phyloP scores from a whole-genome alignment of 1,284 basidiomycete species.

The Moniliophthora roreri region DNA sequence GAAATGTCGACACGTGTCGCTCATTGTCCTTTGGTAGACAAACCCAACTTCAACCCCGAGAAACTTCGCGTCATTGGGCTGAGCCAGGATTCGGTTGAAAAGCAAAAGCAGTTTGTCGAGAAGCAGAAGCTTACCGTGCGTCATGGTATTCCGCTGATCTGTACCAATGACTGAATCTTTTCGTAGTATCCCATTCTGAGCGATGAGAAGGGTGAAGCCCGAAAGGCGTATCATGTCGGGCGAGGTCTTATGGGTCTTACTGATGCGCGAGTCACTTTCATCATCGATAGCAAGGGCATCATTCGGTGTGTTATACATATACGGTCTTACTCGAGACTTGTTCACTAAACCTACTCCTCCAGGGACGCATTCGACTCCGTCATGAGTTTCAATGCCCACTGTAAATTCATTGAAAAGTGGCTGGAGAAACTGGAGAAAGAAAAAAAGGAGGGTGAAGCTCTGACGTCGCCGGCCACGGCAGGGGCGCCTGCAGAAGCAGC shows the following conservation, averaged over 20 bases:
- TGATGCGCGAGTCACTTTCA: constrained; percentile 69
- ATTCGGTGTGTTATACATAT: constrained; percentile 46
- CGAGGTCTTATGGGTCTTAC: constrained; percentile 65
- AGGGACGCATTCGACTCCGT: constrained; percentile 58
- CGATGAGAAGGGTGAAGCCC: constrained; percentile 59
- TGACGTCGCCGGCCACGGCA: not conserved
- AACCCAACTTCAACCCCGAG: constrained; percentile 63
- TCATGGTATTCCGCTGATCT: not conserved
- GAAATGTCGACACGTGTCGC: no score
- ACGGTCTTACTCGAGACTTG: not conserved
- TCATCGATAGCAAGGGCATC: constrained; percentile 70
- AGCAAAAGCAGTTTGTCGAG: constrained; percentile 73
- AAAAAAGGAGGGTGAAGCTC: constrained; percentile 13
- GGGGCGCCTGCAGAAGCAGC: not conserved
- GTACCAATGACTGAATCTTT: not conserved
- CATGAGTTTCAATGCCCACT: constrained; percentile 62
- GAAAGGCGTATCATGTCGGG: constrained; percentile 63
- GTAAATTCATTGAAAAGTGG: constrained; percentile 67
- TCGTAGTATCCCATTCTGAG: constrained; percentile 74
- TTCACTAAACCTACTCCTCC: constrained; percentile 4
- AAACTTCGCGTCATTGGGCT: constrained; percentile 71
- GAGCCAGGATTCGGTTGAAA: constrained; percentile 66
- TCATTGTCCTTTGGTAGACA: constrained; percentile 40
- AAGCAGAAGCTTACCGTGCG: constrained; percentile 67
- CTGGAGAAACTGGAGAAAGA: constrained; percentile 52